Evolutionary conservation across 345 rosid genomes (phyloP).

Genomic region (Citrus cavaleriei): DNA sequence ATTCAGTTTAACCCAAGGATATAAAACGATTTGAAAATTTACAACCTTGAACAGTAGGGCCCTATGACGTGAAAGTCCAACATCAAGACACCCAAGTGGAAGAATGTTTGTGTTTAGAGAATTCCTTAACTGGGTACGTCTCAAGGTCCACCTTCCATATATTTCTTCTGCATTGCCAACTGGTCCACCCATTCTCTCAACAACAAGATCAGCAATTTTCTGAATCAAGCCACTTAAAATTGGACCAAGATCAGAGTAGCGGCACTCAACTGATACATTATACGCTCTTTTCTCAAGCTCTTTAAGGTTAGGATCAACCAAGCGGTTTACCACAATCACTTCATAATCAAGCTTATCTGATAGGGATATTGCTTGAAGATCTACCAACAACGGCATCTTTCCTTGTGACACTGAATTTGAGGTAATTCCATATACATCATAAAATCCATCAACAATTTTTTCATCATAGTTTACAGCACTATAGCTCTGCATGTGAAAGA

Average conservation of each 20-base stretch:
- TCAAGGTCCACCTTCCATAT: constrained; percentile 62
- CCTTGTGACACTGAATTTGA: constrained; percentile 56
- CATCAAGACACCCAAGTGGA: constrained; percentile 82
- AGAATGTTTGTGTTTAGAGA: constrained; percentile 57
- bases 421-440: constrained; percentile 70
- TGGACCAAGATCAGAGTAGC: constrained; percentile 35
- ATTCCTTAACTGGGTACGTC: constrained; percentile 56
- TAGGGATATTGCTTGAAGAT: constrained; percentile 69
- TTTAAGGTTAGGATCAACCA: constrained; percentile 64
- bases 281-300: constrained; percentile 65
- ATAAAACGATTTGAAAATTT: constrained; percentile 2
- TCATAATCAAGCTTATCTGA: constrained; percentile 67
- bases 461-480: constrained; percentile 82
- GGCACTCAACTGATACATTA: constrained; percentile 46
- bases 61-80: constrained; percentile 95
- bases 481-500: constrained; percentile 55
- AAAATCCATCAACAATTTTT: constrained; percentile 83
- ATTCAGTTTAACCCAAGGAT: constrained; percentile 4
- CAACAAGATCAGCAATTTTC: constrained; percentile 91
- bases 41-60: constrained; percentile 95
- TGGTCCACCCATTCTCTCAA: constrained; percentile 85
- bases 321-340: constrained; percentile 73
- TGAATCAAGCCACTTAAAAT: constrained; percentile 59
- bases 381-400: constrained; percentile 81
- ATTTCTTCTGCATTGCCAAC: constrained; percentile 86